These are phyloP conservation scores for Lactarius psammicola DNA, from an alignment of 768 basidiomycete species.

Conservation along the genomic window DNA sequence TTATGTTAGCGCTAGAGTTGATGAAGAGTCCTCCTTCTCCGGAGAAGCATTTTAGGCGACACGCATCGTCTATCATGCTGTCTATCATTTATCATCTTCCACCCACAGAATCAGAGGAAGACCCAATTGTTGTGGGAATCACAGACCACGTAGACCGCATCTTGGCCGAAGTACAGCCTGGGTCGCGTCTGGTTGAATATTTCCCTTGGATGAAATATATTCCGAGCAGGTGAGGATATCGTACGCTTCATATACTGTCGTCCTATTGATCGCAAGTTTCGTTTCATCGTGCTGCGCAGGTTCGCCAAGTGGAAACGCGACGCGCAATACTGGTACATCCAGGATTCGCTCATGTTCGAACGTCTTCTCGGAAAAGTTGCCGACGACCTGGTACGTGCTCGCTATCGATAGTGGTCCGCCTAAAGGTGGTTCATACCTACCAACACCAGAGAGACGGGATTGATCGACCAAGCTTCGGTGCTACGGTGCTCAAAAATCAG, in stretches of 20 bases:
- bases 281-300: not conserved
- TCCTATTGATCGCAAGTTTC: not conserved
- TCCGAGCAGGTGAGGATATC: not conserved
- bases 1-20: not conserved
- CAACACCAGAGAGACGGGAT: conserved; percentile 2
- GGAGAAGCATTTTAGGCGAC: not conserved
- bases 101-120: conserved; percentile 19
- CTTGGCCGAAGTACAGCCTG: not conserved
- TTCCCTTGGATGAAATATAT: conserved; percentile 3
- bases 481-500: conserved; percentile 9
- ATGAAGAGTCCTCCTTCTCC: not conserved
- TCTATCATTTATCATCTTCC: conserved; percentile 16
- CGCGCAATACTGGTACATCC: conserved; percentile 9
- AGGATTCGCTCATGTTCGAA: not conserved
- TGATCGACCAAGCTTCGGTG: conserved; percentile 13
- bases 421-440: too few species aligned
- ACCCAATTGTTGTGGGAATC: not conserved
- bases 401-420: not conserved
- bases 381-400: not conserved
- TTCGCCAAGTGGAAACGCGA: not conserved
- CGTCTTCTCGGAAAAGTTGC: not conserved
- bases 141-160: not conserved
- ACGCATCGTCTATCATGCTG: conserved; percentile 32
- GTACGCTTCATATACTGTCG: not conserved
- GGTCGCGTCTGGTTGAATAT: not conserved